Conservation (phyloP, 306 rosid genomes). For the Acmispon strigosus region DNA sequence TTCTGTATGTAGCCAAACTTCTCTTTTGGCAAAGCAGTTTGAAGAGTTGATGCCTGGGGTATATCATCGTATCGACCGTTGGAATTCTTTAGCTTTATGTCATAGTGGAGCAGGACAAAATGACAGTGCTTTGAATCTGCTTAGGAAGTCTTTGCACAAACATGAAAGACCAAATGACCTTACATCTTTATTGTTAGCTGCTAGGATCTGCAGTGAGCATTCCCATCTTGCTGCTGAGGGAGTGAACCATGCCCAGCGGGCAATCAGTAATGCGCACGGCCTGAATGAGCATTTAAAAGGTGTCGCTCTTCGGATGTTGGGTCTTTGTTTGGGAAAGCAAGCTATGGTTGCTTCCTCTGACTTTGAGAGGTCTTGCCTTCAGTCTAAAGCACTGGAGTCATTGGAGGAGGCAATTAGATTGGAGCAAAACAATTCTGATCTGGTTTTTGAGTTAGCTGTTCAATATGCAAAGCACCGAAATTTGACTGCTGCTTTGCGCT, state of each 20-base stretch:
- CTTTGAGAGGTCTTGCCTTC: slow-evolving; percentile 36
- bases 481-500: slow-evolving; percentile 63
- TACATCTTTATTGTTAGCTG: slow-evolving; percentile 63
- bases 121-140: slow-evolving; percentile 54
- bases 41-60: slow-evolving; percentile 90
- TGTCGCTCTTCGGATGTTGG: slow-evolving; percentile 68
- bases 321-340: slow-evolving; percentile 77
- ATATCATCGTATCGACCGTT: slow-evolving; percentile 77
- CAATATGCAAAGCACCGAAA: slow-evolving; percentile 75
- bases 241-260: slow-evolving; percentile 60
- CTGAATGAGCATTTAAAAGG: slow-evolving; percentile 66
- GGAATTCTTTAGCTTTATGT: slow-evolving; percentile 88
- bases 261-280: slow-evolving; percentile 42
- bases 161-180: slow-evolving; percentile 82
- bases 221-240: slow-evolving; percentile 75
- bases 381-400: slow-evolving; percentile 34
- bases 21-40: slow-evolving; percentile 62
- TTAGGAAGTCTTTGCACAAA: slow-evolving; percentile 77
- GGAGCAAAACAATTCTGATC: slow-evolving; percentile 49
- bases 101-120: slow-evolving; percentile 70
- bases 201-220: slow-evolving; percentile 80
- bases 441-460: slow-evolving; percentile 73
- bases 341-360: slow-evolving; percentile 57
- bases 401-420: slow-evolving; percentile 28
- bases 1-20: slow-evolving; percentile 78